Evolutionary conservation across 768 basidiomycete species (phyloP), one percentile per base, ranked within the genome.

Genomic region (Bullera alba): DNA sequence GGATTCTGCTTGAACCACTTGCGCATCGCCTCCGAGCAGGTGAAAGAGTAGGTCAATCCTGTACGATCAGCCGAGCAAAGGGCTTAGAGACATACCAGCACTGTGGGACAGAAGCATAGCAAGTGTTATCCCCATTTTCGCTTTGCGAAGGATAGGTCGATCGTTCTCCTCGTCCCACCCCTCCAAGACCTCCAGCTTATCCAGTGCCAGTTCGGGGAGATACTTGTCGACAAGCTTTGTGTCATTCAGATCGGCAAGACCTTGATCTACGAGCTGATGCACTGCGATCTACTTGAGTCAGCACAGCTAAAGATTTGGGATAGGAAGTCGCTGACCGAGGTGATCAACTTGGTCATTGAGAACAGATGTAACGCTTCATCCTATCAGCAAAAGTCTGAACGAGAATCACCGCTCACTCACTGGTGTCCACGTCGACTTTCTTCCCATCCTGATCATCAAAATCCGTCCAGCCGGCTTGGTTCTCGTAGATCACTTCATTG

Each of bases 331-430:
- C 61, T 44, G 32, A 62, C 60, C 25, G 50, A 48, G 1, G 62
- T 61, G n/a, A 68, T 47, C 7, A 71, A 47, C 48, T 73, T 73
- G n/a, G 67, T 65, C 51, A 56, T 54, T 6, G 59, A 62, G 46
- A 57, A 73, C 5, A 69, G 46, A n/a, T 69, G 61, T 1, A 60
- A 42, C 16, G 47, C 67, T 69, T 30, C 8, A 19, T n/a, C n/a
- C 16, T 16, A n/a, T 48, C 38, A 41, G 38, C 38, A 14, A 12
- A 41, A 10, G 38, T 8, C 8, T 19, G 10, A 41, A n/a, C n/a
- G n/a, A n/a, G n/a, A 22, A 10, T 41, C 14, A 41, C 12, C 14
- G 21, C 38, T 10, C 8, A 22, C 46, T 25, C 35, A 48, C 46
- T 38, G 7, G 46, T 37, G 19, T 36, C 19, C 16, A 16, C 15